phyloP scores from a whole-genome alignment of 83 land plant species.

The Picea abies region DNA sequence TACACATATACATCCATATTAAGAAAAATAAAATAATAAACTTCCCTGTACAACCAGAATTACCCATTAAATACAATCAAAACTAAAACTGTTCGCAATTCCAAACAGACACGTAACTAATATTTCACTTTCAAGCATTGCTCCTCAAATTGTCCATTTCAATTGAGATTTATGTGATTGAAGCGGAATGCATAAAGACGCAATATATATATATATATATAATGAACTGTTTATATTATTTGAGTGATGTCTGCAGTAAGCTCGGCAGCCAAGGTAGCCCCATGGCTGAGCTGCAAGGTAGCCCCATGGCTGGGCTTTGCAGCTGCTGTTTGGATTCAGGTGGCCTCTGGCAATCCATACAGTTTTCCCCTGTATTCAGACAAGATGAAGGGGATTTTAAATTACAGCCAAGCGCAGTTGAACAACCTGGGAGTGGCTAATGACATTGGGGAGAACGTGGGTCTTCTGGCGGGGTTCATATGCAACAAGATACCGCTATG shows the following conservation, averaged over 20 bases:
- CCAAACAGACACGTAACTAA: too few species aligned
- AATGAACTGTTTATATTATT: background rate
- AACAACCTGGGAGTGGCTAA: constrained; percentile 31
- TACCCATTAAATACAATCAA: too few species aligned
- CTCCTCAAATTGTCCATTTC: too few species aligned
- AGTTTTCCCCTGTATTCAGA: constrained; percentile 24
- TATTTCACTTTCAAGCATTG: too few species aligned
- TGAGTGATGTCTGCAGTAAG: background rate
- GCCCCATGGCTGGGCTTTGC: constrained; percentile 29
- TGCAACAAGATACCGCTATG: constrained; percentile 30
- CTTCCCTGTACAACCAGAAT: too few species aligned
- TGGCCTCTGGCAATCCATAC: constrained; percentile 22
- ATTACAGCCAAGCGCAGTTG: constrained; percentile 30
- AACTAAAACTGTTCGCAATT: too few species aligned
- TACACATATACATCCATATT: too few species aligned
- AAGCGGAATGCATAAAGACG: too few species aligned
- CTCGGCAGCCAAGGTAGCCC: background rate
- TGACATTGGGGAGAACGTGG: constrained; percentile 33
- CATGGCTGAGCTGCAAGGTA: constrained; percentile 23
- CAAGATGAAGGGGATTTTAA: constrained; percentile 16
- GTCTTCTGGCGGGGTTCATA: constrained; percentile 30
- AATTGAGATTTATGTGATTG: too few species aligned
- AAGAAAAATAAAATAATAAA: too few species aligned
- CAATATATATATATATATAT: too few species aligned
- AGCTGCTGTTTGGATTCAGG: constrained; percentile 19